Base-by-base conservation (phyloP, 768 basidiomycete genomes). In the Lepiota venenata region DNA sequence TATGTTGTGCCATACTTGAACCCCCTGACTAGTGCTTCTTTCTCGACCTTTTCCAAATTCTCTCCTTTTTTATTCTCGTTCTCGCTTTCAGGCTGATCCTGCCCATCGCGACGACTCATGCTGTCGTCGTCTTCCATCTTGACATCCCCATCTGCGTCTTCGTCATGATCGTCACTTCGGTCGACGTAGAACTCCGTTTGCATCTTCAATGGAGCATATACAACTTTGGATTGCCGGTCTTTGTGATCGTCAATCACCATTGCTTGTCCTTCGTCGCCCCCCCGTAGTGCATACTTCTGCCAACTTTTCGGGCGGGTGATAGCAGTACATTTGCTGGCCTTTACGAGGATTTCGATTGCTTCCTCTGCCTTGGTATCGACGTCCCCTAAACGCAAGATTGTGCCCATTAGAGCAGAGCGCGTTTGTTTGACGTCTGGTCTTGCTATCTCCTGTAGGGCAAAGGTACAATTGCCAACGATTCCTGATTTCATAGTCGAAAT, bases 1-100 rank as follows among this genome's bases (percentile, higher is more conserved):
- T 92, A 94, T 1, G 90, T 88, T 2, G 91, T 80, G 16, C 95
- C 95, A 63, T 97, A 96, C 70, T 90, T 89, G 75, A 89, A 95
- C 1, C 91, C 93, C 59, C 77, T 73, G 20, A 91, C 75, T 7
- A 94, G 82, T 36, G 93, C 80, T 60, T 91, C 88, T 68, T 87
- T 88, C 64, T 90, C 85, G 5, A 91, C 81, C 56, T 78, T 80
- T 61, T 81, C 77, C 21, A 74, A 53, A 14, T 65, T 66, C 9
- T 70, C 68, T 21, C 70, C 68, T 41, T 74, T 72, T 21, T 66
- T 65, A 20, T 67, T 62, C 38, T 70, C 64, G 36, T 61, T 56
- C 20, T 69, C 71, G 7, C 61, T 54, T 14, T 64, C 64, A 10
- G 63, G 25, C 53, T 69, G 60, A 52, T 43, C 56, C 15, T 63